Conservation (phyloP, 2,329 filamentous ascomycete genomes). For the Fusarium lateritium region DNA sequence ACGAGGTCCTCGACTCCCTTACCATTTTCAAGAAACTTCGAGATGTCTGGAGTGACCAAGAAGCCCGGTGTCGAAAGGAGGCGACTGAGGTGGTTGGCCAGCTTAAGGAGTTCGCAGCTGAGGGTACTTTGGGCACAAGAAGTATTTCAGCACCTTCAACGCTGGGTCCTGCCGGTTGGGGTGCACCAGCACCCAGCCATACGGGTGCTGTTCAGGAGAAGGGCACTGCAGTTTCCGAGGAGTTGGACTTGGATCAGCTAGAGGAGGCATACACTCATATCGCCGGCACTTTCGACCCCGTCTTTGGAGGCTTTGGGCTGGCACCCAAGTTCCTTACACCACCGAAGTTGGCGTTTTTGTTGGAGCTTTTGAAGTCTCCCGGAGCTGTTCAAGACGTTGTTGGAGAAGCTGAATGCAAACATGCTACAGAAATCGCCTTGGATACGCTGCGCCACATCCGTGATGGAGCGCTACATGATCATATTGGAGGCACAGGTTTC, state of each 20-base stretch:
- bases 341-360: slow-evolving; percentile 84
- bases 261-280: slow-evolving; percentile 92
- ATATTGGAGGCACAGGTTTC: slow-evolving; percentile 68
- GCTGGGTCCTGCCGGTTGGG: slow-evolving; percentile 51
- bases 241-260: slow-evolving; percentile 88
- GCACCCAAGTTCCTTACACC: slow-evolving; percentile 94
- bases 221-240: slow-evolving; percentile 67
- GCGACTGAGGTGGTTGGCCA: slow-evolving; percentile 86
- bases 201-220: slow-evolving; percentile 41
- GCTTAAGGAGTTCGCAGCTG: slow-evolving; percentile 88
- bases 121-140: slow-evolving; percentile 78
- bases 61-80: slow-evolving; percentile 84
- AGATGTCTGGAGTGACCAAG: slow-evolving; percentile 84
- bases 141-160: slow-evolving; percentile 52
- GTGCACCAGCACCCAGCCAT: slow-evolving; percentile 50
- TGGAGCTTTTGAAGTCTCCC: slow-evolving; percentile 81
- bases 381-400: slow-evolving; percentile 85
- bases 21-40: slow-evolving; percentile 85
- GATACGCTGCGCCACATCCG: slow-evolving; percentile 83
- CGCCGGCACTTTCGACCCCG: slow-evolving; percentile 81
- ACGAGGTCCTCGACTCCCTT: slow-evolving; percentile 82
- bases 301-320: slow-evolving; percentile 83
- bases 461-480: slow-evolving; percentile 69
- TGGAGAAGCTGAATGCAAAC: slow-evolving; percentile 81
- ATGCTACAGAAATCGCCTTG: slow-evolving; percentile 83